Conservation (phyloP, 352 stramenopile species). For the Elongisporangium anandrum region DNA sequence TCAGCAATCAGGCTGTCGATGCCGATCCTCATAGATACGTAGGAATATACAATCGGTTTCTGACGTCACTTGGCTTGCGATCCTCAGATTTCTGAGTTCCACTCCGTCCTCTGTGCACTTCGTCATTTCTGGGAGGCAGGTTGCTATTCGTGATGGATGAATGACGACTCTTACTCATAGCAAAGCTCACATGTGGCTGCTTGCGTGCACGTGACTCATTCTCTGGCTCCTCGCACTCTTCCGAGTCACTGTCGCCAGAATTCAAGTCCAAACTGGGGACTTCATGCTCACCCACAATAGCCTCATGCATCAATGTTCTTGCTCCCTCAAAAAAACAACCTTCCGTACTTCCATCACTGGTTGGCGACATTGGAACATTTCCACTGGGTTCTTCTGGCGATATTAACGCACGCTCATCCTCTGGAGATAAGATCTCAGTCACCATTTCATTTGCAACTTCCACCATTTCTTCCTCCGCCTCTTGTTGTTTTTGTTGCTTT, state of each 20-base stretch:
- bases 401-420: not conserved
- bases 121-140: not conserved
- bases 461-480: constrained; percentile 29
- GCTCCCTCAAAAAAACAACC: constrained; percentile 13
- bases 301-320: constrained; percentile 21
- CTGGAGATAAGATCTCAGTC: constrained; percentile 24
- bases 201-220: not conserved
- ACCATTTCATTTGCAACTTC: constrained; percentile 35
- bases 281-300: constrained; percentile 9
- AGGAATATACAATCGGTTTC: constrained; percentile 7
- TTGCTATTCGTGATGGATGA: not conserved
- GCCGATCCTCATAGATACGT: constrained; percentile 5
- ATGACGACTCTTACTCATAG: not conserved
- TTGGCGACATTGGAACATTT: constrained; percentile 17
- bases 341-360: constrained; percentile 30
- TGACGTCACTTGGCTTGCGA: not conserved
- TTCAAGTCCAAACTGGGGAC: constrained; percentile 1
- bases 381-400: not conserved
- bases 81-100: not conserved
- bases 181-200: not conserved
- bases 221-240: constrained; percentile 4
- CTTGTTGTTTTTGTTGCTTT: constrained; percentile 16
- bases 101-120: not conserved
- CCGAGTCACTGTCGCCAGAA: constrained; percentile 7
- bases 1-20: not conserved